Base-by-base conservation (phyloP, 1,139 yeast species). In the Saccharomyces hybrid region DNA sequence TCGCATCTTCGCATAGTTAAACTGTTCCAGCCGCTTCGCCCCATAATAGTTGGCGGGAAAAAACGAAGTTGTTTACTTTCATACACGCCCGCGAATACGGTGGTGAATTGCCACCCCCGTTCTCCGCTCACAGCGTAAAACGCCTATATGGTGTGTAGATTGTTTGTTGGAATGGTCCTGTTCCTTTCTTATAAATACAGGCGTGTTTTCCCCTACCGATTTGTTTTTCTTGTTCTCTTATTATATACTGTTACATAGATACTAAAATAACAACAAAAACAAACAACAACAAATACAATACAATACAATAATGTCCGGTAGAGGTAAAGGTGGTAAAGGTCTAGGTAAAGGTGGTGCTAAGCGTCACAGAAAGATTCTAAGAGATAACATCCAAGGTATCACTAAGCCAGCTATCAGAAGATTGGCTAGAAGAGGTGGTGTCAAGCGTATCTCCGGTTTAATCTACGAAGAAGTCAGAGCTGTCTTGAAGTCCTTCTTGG, bases 361-460 rank as follows among this genome's bases (percentile, higher is more conserved):
- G 84, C 90, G 96, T 79, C 97, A 90, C 89, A 87, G 97, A 84
- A 89, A 89, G 87, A 88, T 90, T 78, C 82, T 89, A 70, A 89
- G 97, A 83, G 97, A 90, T 76, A 90, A 90, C 90, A 90, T 90
- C 68, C 96, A 89, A 80, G 97, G 97, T 82, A 90, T 90, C 74
- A 90, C 97, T 63, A 90, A 90, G 84, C 97, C 97, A 75, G 97
- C 97, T 71, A 90, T 90, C 74, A 89, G 97, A 81, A 90, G 97
- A 86, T 86, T 90, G 71, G 97, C 97, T 59, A 90, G 97, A 84
- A 89, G 97, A 87, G 97, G 97, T 80, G 97, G 97, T 88, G 97
- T 90, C 73, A 90, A 90, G 86, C 96, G 97, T 86, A 90, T 90
- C 71, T 90, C 97, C 63, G 97, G 96, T 72, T 82, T 89, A 75